Base-by-base conservation (phyloP, 345 rosid species). In the Mangifera indica region DNA sequence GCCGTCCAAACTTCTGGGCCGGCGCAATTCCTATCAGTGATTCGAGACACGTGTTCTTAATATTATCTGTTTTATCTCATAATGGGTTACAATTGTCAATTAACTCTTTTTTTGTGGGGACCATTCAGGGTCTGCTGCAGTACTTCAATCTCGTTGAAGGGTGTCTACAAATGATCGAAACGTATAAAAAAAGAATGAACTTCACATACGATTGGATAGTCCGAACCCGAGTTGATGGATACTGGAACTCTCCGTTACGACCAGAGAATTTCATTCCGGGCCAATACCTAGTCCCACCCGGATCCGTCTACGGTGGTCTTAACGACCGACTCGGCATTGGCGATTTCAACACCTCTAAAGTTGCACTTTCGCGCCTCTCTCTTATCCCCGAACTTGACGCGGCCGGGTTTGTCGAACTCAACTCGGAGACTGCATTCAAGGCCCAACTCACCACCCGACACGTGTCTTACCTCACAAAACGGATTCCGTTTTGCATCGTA, bases 271-370 rank as follows among this genome's bases (percentile, higher is more conserved):
- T 92, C 76, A 60, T 85, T 45, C 82, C 87, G 10, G 90, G 88
- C 59, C 75, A 62, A 0, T 95, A 95, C 75, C 15, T 85, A 46
- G 88, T 95, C 82, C 99, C 99, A 0, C 81, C 86, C 0, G 99
- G 99, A 25, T 95, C 99, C 52, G 65, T 37, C n/a, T 95, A 88
- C 64, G 94, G 98, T 37, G 99, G 98, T 24, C 89, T 92, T 72
- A 95, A 95, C 74, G 99, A 95, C 80, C 87, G 98, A 3, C 87
- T 95, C 34, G 99, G 99, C 3, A 63, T 95, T 9, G 98, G 99
- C 34, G 92, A 92, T 56, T 70, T 82, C 58, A 29, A 3, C 68
- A 74, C 90, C 56, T 90, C 98, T 0, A 65, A 55, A 1, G 84
- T 81, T 2, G 98, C 99, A 32, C 95, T 95, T 70, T 83, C 97